Evolutionary conservation across 192 early-diverging fungal species (phyloP), one percentile per base, ranked within the genome.

Genomic region (Backusella mclennaniae): DNA sequence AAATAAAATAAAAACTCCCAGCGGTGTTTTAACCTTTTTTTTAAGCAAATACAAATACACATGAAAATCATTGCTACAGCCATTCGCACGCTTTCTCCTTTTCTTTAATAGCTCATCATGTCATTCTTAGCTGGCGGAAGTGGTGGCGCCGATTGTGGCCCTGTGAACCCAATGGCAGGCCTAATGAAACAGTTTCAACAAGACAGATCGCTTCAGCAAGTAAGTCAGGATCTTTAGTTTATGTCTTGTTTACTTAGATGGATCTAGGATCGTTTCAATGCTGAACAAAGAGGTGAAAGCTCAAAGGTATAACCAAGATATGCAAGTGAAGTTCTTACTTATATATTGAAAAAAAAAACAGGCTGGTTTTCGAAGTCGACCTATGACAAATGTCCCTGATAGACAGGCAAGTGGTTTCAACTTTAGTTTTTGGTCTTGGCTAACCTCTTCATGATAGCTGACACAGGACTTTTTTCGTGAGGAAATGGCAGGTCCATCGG

Each of bases 131-230:
- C 56, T 2, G 56, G 23, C 1, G 41, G 29, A 42, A 39, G 42
- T 19, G 83, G 83, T 33, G 92, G 88, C 56, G 89, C 91, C 66
- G 93, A 93, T 42, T 94, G 93, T 75, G 92, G 91, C 6, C 90
- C 91, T 19, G 87, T 86, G 11, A 96, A 94, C 78, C 88, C 94
- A 19, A 88, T 96, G 84, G 80, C 73, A 44, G 87, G 89, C 6
- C 88, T 97, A 69, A 89, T 92, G 85, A 96, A 97, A 80, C 93
- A 92, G 73, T 88, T 96, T 78, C 79, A 90, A 39, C 85, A 89
- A 59, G 94, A 96, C 80, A 85, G 88, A 38, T 93, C 93, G 6
- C 85, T 93, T 4, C 91, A 95, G 77, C 93, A 94, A 89, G 95
- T 90, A 88, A 1, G 26, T 11, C 23, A 1, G 23, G 56, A 29